These are phyloP conservation scores for Jackrogersella minutella DNA, from an alignment of 495 filamentous ascomycete genomes.

Conservation along the genomic window DNA sequence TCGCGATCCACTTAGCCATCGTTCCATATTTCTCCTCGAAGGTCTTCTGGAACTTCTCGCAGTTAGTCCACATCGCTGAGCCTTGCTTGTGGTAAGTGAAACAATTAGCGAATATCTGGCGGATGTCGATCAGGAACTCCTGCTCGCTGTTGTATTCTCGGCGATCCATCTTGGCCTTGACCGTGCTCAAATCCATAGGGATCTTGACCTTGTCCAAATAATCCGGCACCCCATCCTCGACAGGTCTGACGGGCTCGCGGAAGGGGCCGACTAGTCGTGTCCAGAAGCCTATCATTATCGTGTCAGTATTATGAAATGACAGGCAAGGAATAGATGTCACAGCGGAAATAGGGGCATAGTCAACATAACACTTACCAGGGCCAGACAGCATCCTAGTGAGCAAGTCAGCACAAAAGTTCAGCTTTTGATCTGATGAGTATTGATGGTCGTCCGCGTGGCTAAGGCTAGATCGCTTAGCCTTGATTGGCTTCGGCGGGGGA, in stretches of 20 bases:
- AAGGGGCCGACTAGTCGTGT: constrained; percentile 64
- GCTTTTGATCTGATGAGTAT: constrained; percentile 53
- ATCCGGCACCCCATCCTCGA: constrained; percentile 55
- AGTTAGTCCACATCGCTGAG: constrained; percentile 55
- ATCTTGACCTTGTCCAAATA: constrained; percentile 56
- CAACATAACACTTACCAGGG: constrained; percentile 51
- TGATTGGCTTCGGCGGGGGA: constrained; percentile 44
- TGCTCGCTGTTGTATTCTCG: constrained; percentile 51
- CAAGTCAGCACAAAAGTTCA: constrained; percentile 61
- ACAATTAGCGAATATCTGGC: constrained; percentile 60
- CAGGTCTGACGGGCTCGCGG: constrained; percentile 55
- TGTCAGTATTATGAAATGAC: constrained; percentile 2
- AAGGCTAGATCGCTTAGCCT: constrained; percentile 41
- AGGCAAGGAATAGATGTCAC: not conserved
- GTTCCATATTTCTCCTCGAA: constrained; percentile 59
- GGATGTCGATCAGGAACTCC: constrained; percentile 57
- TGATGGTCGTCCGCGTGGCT: constrained; percentile 31
- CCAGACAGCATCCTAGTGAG: constrained; percentile 62
- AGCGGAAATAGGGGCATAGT: not conserved
- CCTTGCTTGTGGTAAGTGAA: constrained; percentile 54
- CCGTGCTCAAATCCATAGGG: constrained; percentile 60
- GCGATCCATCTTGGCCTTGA: constrained; percentile 59
- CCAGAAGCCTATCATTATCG: constrained; percentile 60
- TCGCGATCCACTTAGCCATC: constrained; percentile 60
- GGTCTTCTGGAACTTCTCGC: constrained; percentile 57